These are phyloP conservation scores for Trichoderma guizhouense DNA, from an alignment of 2,329 filamentous ascomycete species.

Conservation along the genomic window DNA sequence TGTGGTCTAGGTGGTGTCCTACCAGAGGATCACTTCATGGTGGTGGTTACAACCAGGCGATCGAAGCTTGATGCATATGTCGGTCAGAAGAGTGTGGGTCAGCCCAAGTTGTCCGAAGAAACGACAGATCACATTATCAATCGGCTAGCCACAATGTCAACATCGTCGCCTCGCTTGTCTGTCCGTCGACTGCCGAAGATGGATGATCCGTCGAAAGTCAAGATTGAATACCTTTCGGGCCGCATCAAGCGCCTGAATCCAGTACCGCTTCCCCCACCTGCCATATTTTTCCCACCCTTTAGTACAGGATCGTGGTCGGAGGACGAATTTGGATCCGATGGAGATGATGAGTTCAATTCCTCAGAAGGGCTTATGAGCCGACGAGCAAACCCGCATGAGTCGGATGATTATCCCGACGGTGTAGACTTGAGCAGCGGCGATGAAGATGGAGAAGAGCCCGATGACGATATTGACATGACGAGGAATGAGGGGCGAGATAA, in stretches of 20 bases:
- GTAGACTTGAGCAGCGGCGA: slow-evolving; percentile 41
- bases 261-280: slow-evolving; percentile 49
- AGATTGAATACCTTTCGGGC: slow-evolving; percentile 46
- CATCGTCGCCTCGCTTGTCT: slow-evolving; percentile 33
- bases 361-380: slow-evolving; percentile 33
- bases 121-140: slow-evolving; percentile 40
- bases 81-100: not conserved
- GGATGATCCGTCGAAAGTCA: slow-evolving; percentile 25
- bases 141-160: slow-evolving; percentile 42
- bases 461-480: slow-evolving; percentile 35
- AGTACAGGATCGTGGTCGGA: slow-evolving; percentile 39
- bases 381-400: slow-evolving; percentile 36
- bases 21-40: slow-evolving; percentile 62
- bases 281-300: slow-evolving; percentile 49
- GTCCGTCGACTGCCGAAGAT: slow-evolving; percentile 1
- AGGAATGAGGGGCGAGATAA: slow-evolving; percentile 21
- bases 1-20: slow-evolving; percentile 57
- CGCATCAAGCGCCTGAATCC: slow-evolving; percentile 45
- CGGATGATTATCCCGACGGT: slow-evolving; percentile 41
- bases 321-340: slow-evolving; percentile 29
- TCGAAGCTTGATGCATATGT: slow-evolving; percentile 30
- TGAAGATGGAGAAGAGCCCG: slow-evolving; percentile 40
- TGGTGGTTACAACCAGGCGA: slow-evolving; percentile 52
- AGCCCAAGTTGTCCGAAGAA: slow-evolving; percentile 26
- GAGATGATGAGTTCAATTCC: slow-evolving; percentile 30